A percentile compares a stretch with the other conserved stretches of the same genome.
These are phyloP conservation scores for Metrosideros polymorpha DNA, from an alignment of 441 rosid genomes.

Conservation along the genomic window DNA sequence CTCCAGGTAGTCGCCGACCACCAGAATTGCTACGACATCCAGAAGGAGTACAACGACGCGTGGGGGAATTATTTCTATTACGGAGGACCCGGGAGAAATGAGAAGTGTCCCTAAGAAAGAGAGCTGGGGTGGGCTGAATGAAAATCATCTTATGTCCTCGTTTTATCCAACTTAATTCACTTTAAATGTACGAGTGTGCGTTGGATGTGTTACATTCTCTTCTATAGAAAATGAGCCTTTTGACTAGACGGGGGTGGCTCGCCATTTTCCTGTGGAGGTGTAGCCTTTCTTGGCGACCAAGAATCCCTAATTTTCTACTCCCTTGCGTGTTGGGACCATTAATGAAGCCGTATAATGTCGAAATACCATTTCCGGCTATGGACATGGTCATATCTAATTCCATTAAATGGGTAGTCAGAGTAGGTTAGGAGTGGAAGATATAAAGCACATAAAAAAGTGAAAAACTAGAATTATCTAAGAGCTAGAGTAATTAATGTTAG, in stretches of 20 bases:
- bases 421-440: neutral
- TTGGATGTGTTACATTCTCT: neutral
- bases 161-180: neutral
- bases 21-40: conserved; percentile 82
- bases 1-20: conserved; percentile 75
- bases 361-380: neutral
- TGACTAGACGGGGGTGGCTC: neutral
- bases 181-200: neutral
- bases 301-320: neutral
- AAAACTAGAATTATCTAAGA: neutral
- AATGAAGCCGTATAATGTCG: neutral
- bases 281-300: neutral
- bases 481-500: neutral
- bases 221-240: neutral
- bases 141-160: neutral
- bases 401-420: neutral
- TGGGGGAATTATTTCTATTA: conserved; percentile 97
- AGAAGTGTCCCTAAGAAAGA: conserved; percentile 53
- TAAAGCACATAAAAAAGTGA: neutral
- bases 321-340: neutral
- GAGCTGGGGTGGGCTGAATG: neutral
- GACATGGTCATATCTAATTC: neutral
- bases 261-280: neutral
- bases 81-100: conserved; percentile 95
- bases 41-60: conserved; percentile 71